Percentiles rank a stretch among this genome's conserved stretches.
phyloP scores from a whole-genome alignment of 202 grass and related monocot species.

The Bolboschoenoplectus hybrid region DNA sequence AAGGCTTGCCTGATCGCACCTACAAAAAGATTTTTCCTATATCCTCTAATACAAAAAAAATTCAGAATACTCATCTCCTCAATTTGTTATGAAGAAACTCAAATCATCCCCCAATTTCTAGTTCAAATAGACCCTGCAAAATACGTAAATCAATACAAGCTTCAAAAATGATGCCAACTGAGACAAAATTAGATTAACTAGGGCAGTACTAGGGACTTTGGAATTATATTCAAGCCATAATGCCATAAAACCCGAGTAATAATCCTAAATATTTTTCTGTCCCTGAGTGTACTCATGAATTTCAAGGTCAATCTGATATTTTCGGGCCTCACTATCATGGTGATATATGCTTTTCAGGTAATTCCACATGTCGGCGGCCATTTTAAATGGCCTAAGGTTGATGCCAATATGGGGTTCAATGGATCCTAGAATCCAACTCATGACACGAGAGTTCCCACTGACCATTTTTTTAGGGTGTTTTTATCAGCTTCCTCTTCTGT shows the following conservation, averaged over 20 bases:
- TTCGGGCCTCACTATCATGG: background rate
- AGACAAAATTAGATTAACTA: no score
- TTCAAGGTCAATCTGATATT: conserved; percentile 2
- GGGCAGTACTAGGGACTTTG: no score
- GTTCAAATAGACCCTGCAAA: no score
- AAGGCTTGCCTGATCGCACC: no score
- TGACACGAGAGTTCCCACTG: background rate
- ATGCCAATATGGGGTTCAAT: background rate
- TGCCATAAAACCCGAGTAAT: background rate
- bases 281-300: background rate
- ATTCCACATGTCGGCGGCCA: background rate
- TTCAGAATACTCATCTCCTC: no score
- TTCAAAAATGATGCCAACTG: no score
- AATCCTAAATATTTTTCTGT: background rate
- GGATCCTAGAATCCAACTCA: background rate
- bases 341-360: background rate
- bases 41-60: no score
- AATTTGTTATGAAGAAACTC: no score
- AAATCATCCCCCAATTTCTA: no score
- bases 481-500: background rate
- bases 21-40: no score
- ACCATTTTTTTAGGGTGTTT: background rate
- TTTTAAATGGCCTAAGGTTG: conserved; percentile 3
- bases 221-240: background rate
- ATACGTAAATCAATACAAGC: no score